Evolutionary conservation across 1,284 basidiomycete genomes (phyloP).

Genomic region (Anthracocystis walkeri): DNA sequence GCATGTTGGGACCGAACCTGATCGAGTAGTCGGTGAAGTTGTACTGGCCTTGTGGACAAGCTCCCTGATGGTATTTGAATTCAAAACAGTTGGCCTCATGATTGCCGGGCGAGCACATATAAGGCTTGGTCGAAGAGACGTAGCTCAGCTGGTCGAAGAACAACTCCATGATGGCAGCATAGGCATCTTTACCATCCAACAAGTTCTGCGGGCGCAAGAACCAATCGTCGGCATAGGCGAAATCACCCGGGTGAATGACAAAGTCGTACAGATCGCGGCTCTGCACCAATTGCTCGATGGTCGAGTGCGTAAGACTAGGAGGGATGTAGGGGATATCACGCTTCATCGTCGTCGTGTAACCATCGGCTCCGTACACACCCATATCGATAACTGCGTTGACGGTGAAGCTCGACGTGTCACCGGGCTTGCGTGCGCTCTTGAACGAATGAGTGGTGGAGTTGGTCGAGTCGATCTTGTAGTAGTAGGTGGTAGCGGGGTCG

Average conservation of each 20-base stretch:
- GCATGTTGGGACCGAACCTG: slow-evolving; percentile 47
- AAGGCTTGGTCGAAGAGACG: slow-evolving; percentile 64
- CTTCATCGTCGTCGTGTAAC: slow-evolving; percentile 60
- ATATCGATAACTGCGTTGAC: slow-evolving; percentile 68
- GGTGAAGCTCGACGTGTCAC: slow-evolving; percentile 50
- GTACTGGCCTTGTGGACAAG: slow-evolving; percentile 54
- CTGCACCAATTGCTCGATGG: slow-evolving; percentile 39
- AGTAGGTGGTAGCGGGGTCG: slow-evolving; percentile 51
- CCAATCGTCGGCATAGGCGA: slow-evolving; percentile 70
- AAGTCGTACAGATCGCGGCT: slow-evolving; percentile 42
- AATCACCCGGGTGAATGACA: slow-evolving; percentile 65
- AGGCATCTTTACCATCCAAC: slow-evolving; percentile 37
- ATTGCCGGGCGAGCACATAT: slow-evolving; percentile 55
- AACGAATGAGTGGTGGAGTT: slow-evolving; percentile 38
- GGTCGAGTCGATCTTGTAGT: slow-evolving; percentile 51
- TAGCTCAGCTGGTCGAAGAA: slow-evolving; percentile 68
- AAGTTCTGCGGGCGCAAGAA: slow-evolving; percentile 49
- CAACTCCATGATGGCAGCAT: slow-evolving; percentile 64
- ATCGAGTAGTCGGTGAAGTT: slow-evolving; percentile 53
- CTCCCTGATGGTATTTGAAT: slow-evolving; percentile 18
- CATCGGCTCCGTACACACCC: slow-evolving; percentile 69
- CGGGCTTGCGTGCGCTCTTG: slow-evolving; percentile 32
- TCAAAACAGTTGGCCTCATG: slow-evolving; percentile 53
- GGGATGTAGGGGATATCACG: slow-evolving; percentile 38
- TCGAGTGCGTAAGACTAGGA: slow-evolving; percentile 39